A percentile compares a stretch with the other conserved stretches of the same genome.
These are phyloP conservation scores for Phytophthora kernoviae DNA, from an alignment of 352 stramenopile genomes.

Conservation along the genomic window DNA sequence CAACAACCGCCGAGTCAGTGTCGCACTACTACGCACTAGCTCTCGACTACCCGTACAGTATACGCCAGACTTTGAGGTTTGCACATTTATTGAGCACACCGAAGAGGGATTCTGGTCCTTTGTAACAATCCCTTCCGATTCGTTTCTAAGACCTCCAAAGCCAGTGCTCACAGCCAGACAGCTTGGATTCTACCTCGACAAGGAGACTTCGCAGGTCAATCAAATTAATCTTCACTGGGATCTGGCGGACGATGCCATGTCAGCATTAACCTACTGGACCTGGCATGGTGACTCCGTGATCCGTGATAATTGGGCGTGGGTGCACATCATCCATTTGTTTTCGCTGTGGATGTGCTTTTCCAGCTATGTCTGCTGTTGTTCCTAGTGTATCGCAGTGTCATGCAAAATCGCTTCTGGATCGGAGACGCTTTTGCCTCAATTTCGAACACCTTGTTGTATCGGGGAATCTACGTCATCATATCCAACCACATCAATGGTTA, in stretches of 20 bases:
- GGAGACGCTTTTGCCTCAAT: constrained; percentile 55
- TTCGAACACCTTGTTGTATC: constrained; percentile 38
- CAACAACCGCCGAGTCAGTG: constrained; percentile 13
- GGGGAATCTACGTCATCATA: constrained; percentile 38
- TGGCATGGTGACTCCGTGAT: constrained; percentile 39
- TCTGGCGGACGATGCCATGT: constrained; percentile 16
- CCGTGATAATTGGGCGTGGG: constrained; percentile 57
- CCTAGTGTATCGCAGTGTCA: constrained; percentile 40
- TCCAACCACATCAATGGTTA: constrained; percentile 50
- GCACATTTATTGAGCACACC: constrained; percentile 19
- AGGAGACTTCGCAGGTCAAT: constrained; percentile 50
- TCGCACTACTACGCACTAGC: constrained; percentile 29
- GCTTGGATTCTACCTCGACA: constrained; percentile 43
- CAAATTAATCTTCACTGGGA: constrained; percentile 36
- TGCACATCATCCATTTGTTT: constrained; percentile 51
- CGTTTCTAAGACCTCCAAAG: constrained; percentile 26
- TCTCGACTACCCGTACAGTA: constrained; percentile 40
- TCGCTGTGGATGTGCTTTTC: constrained; percentile 47
- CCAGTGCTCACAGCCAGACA: constrained; percentile 38
- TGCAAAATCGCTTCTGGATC: constrained; percentile 44
- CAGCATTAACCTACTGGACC: constrained; percentile 23
- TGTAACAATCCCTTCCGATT: constrained; percentile 22
- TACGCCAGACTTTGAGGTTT: constrained; percentile 30
- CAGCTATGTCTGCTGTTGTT: constrained; percentile 45
- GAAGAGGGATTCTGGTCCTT: constrained; percentile 27